Evolutionary conservation across 2,329 filamentous ascomycete genomes (phyloP), one percentile per base, ranked within the genome.

Genomic region (Calonectria naviculata): DNA sequence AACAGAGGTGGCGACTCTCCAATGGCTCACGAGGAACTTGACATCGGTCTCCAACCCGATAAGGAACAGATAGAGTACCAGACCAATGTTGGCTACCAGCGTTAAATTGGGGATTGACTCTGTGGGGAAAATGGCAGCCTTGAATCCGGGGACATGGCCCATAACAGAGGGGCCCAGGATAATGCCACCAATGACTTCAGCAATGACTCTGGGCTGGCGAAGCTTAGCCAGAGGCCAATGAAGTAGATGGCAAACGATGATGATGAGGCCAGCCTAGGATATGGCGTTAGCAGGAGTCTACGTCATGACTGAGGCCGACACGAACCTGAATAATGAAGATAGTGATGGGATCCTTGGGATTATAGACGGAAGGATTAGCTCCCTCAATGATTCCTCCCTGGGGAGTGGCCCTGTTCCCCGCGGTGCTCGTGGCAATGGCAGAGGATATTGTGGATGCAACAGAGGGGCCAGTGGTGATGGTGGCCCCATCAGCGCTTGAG

Each of bases 91-190:
- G 63, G 95, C 94, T 52, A 94, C 93, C 67, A 95, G 88, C 74
- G 87, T 92, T 65, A 97, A 85, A 67, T 92, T 91, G 4, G 94
- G 91, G 81, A 97, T 93, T 5, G 94, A 94, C 0, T 85, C 89
- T 0, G 85, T 79, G 0, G 95, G 94, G 79, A 97, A 97, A 74
- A 97, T 95, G 71, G 92, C 86, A 4, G 86, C 83, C 52, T 89
- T 88, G 84, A 97, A 97, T 42, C 92, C 91, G 2, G 94, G 94
- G 29, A 97, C 94, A 58, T 93, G 91, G 77, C 94, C 94, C 90
- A 97, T 92, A 24, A 97, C 93, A 0, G 95, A 96, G 2, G 95
- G 95, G 4, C 95, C 95, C 1, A 97, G 88, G 28, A 97, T 82
- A 77, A 96, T 94, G 65, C 93, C 94, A 26, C 92, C 93, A 68